Evolutionary conservation across 495 filamentous ascomycete genomes (phyloP), one percentile per base, ranked within the genome.

Genomic region (Penicillium soppii): DNA sequence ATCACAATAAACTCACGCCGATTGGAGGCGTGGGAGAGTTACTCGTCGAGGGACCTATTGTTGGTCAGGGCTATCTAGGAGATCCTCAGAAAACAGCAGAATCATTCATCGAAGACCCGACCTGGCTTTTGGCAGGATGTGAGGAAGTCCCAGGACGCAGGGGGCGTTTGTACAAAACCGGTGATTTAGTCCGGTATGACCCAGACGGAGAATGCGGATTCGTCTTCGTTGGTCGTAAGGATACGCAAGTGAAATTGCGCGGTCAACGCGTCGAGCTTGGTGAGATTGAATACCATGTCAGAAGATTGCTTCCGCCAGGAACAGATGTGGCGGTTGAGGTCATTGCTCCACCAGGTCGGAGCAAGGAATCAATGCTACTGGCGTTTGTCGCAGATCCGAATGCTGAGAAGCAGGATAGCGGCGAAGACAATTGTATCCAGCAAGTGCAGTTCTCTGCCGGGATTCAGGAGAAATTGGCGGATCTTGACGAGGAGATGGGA

Each of bases 111-210:
- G 35, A 59, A 67, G 21, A 43, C 13, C 26, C 55, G 43, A 1
- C 17, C 23, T 47, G 57, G 48, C 19, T 57, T 36, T 20, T 50
- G 40, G 16, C 47, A 42, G 4, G 39, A 15, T 4, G 19, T 22
- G 10, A 37, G 17, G n/a, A 15, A 4, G 35, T 13, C 2, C 20
- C 37, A 2, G 33, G 33, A 8, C 33, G 33, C 17, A 21, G 7
- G 23, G 36, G 16, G 19, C 35, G 25, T n/a, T 26, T 20, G 35
- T 82, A 81, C 50, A 47, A 58, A 15, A 80, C 76, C 0, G 76
- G 77, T 3, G 77, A 81, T 58, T 55, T 79, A 0, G 77, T 70
- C 1, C 63, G 67, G 1, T 72, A 74, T 33, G 66, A 70, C 41
- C 37, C 43, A 0, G 72, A 70, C 27, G 74, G 37, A 7, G 9